Percentiles rank a stretch among this genome's conserved stretches.
Evolutionary conservation across 768 basidiomycete species (phyloP).

Genomic region (Collybia mongolica): DNA sequence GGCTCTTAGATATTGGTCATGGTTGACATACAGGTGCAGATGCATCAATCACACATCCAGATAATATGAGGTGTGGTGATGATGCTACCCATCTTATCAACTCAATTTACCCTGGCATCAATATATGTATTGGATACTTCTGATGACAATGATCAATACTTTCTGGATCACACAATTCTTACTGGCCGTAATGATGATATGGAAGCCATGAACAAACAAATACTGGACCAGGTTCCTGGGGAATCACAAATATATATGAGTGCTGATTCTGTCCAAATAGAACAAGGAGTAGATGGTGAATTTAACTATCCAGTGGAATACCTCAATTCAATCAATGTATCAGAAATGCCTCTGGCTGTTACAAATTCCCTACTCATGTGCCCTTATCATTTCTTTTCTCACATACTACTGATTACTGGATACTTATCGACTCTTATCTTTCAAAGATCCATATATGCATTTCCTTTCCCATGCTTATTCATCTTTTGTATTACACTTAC

Average conservation of each 20-base stretch:
- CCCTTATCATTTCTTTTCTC: too few species aligned
- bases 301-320: too few species aligned
- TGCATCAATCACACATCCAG: constrained; percentile 8
- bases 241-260: constrained; percentile 18
- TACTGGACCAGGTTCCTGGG: constrained; percentile 23
- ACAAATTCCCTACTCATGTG: too few species aligned
- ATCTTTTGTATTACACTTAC: too few species aligned
- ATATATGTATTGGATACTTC: not conserved
- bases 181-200: constrained; percentile 35
- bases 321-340: constrained; percentile 24
- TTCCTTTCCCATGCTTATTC: too few species aligned
- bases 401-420: too few species aligned
- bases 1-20: constrained; percentile 23
- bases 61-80: constrained; percentile 10
- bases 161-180: constrained; percentile 34
- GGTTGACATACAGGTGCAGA: constrained; percentile 9
- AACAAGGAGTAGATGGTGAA: too few species aligned
- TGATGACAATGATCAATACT: constrained; percentile 24
- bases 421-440: too few species aligned
- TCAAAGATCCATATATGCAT: too few species aligned
- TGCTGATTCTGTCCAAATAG: too few species aligned
- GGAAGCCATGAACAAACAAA: constrained; percentile 26
- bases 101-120: constrained; percentile 16
- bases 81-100: constrained; percentile 10
- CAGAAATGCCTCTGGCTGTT: too few species aligned